Evolutionary conservation across 2,329 filamentous ascomycete species (phyloP).

Genomic region (Trichoderma arundinaceum): DNA sequence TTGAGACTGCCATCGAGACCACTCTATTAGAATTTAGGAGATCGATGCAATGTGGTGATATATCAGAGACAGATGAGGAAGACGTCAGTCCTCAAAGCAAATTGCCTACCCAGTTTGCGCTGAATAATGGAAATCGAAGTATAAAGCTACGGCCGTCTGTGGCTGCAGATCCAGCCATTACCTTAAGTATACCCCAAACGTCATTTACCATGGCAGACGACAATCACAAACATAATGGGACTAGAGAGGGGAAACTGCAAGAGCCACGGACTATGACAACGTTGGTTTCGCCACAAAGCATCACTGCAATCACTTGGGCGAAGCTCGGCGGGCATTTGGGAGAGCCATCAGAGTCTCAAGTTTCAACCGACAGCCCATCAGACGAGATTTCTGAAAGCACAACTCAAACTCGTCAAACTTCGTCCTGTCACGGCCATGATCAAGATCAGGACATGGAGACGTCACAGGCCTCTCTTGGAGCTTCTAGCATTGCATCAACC

Average conservation of each 20-base stretch:
- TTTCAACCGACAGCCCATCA: neutral
- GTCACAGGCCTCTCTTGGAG: slow-evolving; percentile 16
- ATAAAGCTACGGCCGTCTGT: slow-evolving; percentile 39
- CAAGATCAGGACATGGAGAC: neutral
- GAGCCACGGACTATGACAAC: slow-evolving; percentile 38
- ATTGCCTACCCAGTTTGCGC: slow-evolving; percentile 32
- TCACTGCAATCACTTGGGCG: slow-evolving; percentile 43
- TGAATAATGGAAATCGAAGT: slow-evolving; percentile 35
- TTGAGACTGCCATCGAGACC: neutral
- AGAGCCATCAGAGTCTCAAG: neutral
- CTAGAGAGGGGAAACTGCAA: slow-evolving; percentile 33
- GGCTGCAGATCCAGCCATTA: slow-evolving; percentile 43
- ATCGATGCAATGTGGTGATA: neutral
- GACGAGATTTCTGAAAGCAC: slow-evolving; percentile 15
- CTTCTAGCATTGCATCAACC: slow-evolving; percentile 35
- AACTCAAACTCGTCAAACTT: slow-evolving; percentile 8
- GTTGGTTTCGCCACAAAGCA: slow-evolving; percentile 40
- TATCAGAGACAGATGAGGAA: neutral
- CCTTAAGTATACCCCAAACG: slow-evolving; percentile 43
- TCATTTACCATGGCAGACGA: slow-evolving; percentile 40
- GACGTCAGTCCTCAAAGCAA: neutral
- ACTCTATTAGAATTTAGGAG: slow-evolving; percentile 6
- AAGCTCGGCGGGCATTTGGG: slow-evolving; percentile 25
- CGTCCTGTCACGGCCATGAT: neutral
- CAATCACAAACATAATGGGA: slow-evolving; percentile 36